Evolutionary conservation across 371 early-diverging fungal genomes (phyloP), one percentile per base, ranked within the genome.

Genomic region (Mucor piriformis): DNA sequence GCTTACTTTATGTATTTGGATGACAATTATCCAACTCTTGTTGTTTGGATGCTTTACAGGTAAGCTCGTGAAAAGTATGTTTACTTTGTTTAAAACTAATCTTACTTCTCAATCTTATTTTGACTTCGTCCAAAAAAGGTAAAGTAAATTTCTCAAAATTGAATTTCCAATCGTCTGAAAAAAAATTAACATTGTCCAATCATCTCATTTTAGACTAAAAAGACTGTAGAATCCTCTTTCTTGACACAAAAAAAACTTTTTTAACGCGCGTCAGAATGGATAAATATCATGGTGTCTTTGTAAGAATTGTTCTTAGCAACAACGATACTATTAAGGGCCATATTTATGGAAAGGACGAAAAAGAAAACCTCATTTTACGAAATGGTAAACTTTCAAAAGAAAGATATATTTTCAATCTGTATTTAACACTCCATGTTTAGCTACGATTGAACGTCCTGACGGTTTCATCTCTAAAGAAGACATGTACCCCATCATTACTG

Each of bases 271-370:
- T 37, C n/a, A 37, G 20, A 42, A 69, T 69, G 70, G 59, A 64
- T 24, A 52, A 52, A 52, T 69, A 64, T 34, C 27, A 42, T 34
- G 70, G 65, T 10, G 37, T 56, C 13, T 54, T 42, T 42, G 65
- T 69, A 20, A 32, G 50, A 34, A 40, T 69, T n/a, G 37, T 40
- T 18, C 48, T 69, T 3, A 21, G n/a, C 4, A 61, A 57, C 16
- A 50, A 57, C 24, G 37, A 37, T 47, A 44, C 35, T 32, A 40
- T 62, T 2, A 65, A 40, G 35, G 70, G 70, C 4, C 48, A 57
- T 48, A 53, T 69, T 24, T 32, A 40, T 10, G 62, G 54, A 32
- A 56, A 54, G 29, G 69, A 69, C 33, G 16, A 48, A 15, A 33
- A 48, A 13, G 57, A 40, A 0, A 37, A 52, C 21, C 50, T 69